A percentile compares a stretch with the other conserved stretches of the same genome.
These are phyloP conservation scores for Albizia julibrissin DNA, from an alignment of 306 rosid species.

Conservation along the genomic window DNA sequence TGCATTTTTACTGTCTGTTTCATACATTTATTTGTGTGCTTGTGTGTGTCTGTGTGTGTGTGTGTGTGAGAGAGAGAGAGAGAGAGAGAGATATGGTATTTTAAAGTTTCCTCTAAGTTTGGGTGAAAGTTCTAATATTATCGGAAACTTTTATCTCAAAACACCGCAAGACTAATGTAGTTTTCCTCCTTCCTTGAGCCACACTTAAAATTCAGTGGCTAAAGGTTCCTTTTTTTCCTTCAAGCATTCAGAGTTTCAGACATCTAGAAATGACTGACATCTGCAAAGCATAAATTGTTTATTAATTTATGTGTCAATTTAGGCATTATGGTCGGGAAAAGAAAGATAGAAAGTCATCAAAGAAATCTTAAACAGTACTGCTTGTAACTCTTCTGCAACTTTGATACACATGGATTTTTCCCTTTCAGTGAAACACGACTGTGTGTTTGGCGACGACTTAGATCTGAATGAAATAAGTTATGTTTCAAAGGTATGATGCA, in stretches of 20 bases:
- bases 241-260: neutral
- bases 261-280: neutral
- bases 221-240: neutral
- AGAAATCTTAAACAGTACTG: slow-evolving; percentile 13
- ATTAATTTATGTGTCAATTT: neutral
- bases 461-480: slow-evolving; percentile 74
- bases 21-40: neutral
- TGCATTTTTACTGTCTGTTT: slow-evolving; percentile 14
- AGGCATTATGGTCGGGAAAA: neutral
- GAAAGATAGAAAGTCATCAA: neutral
- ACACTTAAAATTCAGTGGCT: neutral
- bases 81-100: neutral
- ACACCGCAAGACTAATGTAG: neutral
- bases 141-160: neutral
- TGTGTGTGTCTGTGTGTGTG: neutral
- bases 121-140: neutral
- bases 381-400: slow-evolving; percentile 18
- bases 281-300: slow-evolving; percentile 2
- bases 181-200: slow-evolving; percentile 4
- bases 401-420: slow-evolving; percentile 40
- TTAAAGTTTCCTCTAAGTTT: neutral
- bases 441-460: slow-evolving; percentile 93
- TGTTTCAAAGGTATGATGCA: slow-evolving; percentile 69
- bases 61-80: neutral
- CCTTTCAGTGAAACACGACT: slow-evolving; percentile 86